Percentiles rank a stretch among this genome's conserved stretches.
These are phyloP conservation scores for Solanum chacoense DNA, from an alignment of 305 asterid genomes.

Conservation along the genomic window DNA sequence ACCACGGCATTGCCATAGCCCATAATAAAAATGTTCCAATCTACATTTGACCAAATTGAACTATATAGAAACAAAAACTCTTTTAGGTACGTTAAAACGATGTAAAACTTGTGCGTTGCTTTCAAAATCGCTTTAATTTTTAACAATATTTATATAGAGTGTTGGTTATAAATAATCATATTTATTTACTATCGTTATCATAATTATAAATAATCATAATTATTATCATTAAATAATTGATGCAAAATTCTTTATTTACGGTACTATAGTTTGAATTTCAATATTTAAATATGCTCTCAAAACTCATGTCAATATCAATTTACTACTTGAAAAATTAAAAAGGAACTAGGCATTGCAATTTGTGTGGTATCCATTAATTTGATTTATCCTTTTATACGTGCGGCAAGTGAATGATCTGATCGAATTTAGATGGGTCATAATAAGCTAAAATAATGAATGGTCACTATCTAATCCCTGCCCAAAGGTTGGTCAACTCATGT, in stretches of 20 bases:
- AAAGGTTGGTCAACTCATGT: background rate
- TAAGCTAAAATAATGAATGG: too few species aligned
- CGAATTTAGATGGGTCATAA: background rate
- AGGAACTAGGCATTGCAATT: background rate
- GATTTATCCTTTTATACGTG: background rate
- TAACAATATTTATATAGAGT: background rate
- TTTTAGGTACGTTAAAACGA: background rate
- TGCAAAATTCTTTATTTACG: fast-evolving
- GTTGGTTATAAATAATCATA: background rate
- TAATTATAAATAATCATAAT: too few species aligned
- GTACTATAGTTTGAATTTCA: background rate
- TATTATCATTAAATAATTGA: too few species aligned
- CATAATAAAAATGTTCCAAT: background rate
- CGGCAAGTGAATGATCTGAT: background rate
- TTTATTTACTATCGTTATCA: too few species aligned
- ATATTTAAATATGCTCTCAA: background rate
- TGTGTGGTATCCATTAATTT: background rate
- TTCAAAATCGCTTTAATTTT: too few species aligned
- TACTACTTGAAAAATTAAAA: fast-evolving
- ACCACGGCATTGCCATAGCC: background rate
- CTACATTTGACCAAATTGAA: background rate
- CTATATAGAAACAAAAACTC: background rate
- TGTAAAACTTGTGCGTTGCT: too few species aligned
- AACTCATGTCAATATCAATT: background rate
- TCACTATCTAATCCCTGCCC: background rate